A percentile compares a stretch with the other conserved stretches of the same genome.
phyloP scores from a whole-genome alignment of 495 filamentous ascomycete species.

The Penicillium argentinense region DNA sequence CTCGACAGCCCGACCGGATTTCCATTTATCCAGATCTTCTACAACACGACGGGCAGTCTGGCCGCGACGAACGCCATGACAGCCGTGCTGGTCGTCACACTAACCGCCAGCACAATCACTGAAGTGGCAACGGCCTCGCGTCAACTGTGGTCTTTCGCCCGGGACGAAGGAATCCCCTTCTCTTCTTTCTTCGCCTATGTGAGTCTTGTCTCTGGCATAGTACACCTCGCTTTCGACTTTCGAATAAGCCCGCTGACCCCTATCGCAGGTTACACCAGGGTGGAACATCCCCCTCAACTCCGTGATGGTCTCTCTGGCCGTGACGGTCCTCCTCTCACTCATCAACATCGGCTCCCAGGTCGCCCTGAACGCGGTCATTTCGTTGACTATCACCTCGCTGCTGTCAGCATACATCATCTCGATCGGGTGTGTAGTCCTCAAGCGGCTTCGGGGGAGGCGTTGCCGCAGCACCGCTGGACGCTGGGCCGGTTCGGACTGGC shows the following conservation, averaged over 20 bases:
- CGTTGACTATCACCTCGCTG: constrained; percentile 41
- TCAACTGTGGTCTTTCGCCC: constrained; percentile 58
- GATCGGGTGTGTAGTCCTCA: constrained; percentile 47
- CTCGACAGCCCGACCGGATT: constrained; percentile 40
- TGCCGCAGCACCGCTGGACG: constrained; percentile 48
- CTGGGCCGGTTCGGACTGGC: constrained; percentile 49
- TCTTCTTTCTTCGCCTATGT: constrained; percentile 51
- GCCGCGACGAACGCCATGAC: constrained; percentile 51
- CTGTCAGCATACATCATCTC: constrained; percentile 53
- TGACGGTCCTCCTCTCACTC: constrained; percentile 48
- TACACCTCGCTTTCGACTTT: no score
- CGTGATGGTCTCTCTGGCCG: constrained; percentile 44
- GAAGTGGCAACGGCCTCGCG: constrained; percentile 57
- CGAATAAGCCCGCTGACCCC: constrained; percentile 3
- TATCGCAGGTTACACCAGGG: constrained; percentile 42
- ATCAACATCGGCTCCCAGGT: constrained; percentile 54
- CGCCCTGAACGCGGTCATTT: constrained; percentile 48
- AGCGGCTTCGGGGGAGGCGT: constrained; percentile 41
- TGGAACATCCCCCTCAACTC: constrained; percentile 55
- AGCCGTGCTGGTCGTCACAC: constrained; percentile 48
- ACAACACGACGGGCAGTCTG: constrained; percentile 44
- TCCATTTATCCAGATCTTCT: constrained; percentile 57
- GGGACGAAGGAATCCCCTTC: constrained; percentile 57
- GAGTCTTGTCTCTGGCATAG: no score
- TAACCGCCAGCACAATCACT: constrained; percentile 50